Evolutionary conservation across 129 eudicot species (phyloP), one percentile per base, ranked within the genome.

Genomic region (Pittosporum tobira): DNA sequence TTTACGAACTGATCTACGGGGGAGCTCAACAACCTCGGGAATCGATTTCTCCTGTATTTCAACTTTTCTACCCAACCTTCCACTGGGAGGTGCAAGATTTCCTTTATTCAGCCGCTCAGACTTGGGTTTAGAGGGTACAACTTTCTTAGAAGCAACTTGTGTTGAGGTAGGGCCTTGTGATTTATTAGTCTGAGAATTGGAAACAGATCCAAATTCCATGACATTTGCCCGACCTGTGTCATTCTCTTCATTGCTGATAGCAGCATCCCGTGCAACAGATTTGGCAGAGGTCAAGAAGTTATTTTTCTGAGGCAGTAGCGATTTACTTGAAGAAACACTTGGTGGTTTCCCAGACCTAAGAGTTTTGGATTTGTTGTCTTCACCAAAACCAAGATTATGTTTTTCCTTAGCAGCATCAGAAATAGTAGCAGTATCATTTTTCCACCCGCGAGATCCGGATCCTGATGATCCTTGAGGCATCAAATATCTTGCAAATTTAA

Each of bases 1-100:
- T 67, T 78, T 80, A 31, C 99, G 96, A 63, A 76, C 77, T 64
- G 99, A 93, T 71, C 99, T 78, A 16, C 99, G 96, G 26, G 94
- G 96, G 26, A 91, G 84, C 62, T 84, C 96, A 13, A 25, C 15
- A 18, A 34, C 75, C 59, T 84, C 91, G 10, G 78, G 74, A 25
- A 63, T 55, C n/a, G 67, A 58, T 45, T 70, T 71, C 13, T 79
- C 94, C 64, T 69, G 67, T 27, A 46, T 80, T 50, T 74, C 99
- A 20, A 42, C 61, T 47, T 75, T 56, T 56, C 31, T 79, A 51
- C 71, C 45, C 28, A 71, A 25, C 71, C 65, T 86, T 50, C 64
- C 67, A 50, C 73, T 61, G 48, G 79, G 69, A 22, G 75, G 75
- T 40, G 55, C 83, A 31, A 38, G 44, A 51, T 62, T 86, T 49